Evolutionary conservation across 805 yeast genomes (phyloP).

Genomic region (Nakazawaea wickerhamii): DNA sequence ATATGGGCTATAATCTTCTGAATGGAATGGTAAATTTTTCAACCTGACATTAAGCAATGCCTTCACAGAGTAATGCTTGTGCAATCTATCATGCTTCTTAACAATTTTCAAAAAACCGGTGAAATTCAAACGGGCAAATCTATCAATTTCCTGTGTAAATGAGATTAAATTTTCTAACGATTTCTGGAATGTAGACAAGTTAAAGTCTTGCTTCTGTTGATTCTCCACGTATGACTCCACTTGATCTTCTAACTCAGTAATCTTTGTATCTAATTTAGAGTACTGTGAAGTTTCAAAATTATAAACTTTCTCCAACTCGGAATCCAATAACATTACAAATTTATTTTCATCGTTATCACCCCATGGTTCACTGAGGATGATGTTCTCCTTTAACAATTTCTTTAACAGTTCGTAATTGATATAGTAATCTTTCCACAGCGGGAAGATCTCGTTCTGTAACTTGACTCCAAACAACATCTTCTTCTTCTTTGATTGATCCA

Average conservation of each 20-base stretch:
- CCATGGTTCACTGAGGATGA: constrained; percentile 44
- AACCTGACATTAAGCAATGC: constrained; percentile 86
- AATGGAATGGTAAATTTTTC: constrained; percentile 82
- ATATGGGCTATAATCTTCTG: constrained; percentile 92
- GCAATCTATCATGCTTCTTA: constrained; percentile 92
- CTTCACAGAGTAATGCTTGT: constrained; percentile 80
- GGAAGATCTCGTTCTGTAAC: constrained; percentile 72
- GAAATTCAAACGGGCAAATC: constrained; percentile 84
- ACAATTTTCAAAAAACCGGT: constrained; percentile 94
- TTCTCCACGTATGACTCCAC: constrained; percentile 36
- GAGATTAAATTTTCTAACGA: constrained; percentile 70
- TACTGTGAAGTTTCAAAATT: constrained; percentile 65
- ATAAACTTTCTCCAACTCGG: constrained; percentile 72
- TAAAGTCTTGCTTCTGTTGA: constrained; percentile 2
- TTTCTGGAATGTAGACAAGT: constrained; percentile 41
- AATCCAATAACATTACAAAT: constrained; percentile 63
- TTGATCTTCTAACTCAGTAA: constrained; percentile 57
- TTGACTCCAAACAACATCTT: constrained; percentile 83
- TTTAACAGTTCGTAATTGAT: constrained; percentile 62
- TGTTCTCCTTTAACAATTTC: constrained; percentile 64
- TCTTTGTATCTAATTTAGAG: constrained; percentile 57
- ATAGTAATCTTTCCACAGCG: constrained; percentile 82
- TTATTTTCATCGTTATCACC: constrained; percentile 64
- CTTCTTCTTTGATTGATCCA: neutral
- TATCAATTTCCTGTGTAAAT: constrained; percentile 80